Conservation (phyloP, 2,329 filamentous ascomycete genomes). For the Erysiphe neolycopersici region DNA sequence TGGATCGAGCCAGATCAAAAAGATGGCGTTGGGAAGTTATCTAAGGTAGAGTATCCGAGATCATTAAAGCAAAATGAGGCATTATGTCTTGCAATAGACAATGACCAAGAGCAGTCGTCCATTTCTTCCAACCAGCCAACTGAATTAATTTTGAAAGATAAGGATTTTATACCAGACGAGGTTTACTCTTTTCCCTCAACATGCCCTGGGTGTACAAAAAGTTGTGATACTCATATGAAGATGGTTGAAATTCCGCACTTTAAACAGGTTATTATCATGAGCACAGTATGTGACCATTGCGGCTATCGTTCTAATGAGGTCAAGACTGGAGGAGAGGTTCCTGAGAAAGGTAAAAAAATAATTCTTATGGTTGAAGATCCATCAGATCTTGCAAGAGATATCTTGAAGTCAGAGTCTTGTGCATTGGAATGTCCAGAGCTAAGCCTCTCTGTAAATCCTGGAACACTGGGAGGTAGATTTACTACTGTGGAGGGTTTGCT, state of each 20-base stretch:
- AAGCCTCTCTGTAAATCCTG: slow-evolving; percentile 64
- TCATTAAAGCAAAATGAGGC: slow-evolving; percentile 66
- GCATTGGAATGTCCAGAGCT: slow-evolving; percentile 69
- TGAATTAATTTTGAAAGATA: slow-evolving; percentile 20
- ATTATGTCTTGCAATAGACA: slow-evolving; percentile 36
- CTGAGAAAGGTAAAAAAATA: slow-evolving; percentile 62
- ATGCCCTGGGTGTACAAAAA: slow-evolving; percentile 20
- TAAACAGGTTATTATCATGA: slow-evolving; percentile 92
- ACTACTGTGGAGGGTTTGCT: slow-evolving; percentile 89
- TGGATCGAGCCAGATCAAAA: slow-evolving; percentile 77
- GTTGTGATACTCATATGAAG: slow-evolving; percentile 95
- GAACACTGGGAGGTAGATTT: slow-evolving; percentile 84
- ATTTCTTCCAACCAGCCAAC: slow-evolving; percentile 18
- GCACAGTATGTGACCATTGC: slow-evolving; percentile 71
- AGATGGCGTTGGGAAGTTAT: slow-evolving; percentile 65
- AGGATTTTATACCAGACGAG: slow-evolving; percentile 76
- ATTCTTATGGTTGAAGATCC: slow-evolving; percentile 41
- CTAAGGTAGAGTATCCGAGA: slow-evolving; percentile 58
- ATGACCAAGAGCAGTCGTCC: slow-evolving; percentile 26
- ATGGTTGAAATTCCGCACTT: slow-evolving; percentile 97
- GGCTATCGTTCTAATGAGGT: slow-evolving; percentile 92
- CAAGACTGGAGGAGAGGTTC: slow-evolving; percentile 86
- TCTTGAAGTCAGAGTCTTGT: slow-evolving; percentile 89
- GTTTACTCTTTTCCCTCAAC: slow-evolving; percentile 80
- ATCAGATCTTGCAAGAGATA: slow-evolving; percentile 66